These are phyloP conservation scores for Alternaria angustiovoidea DNA, from an alignment of 2,329 filamentous ascomycete genomes.

Conservation along the genomic window DNA sequence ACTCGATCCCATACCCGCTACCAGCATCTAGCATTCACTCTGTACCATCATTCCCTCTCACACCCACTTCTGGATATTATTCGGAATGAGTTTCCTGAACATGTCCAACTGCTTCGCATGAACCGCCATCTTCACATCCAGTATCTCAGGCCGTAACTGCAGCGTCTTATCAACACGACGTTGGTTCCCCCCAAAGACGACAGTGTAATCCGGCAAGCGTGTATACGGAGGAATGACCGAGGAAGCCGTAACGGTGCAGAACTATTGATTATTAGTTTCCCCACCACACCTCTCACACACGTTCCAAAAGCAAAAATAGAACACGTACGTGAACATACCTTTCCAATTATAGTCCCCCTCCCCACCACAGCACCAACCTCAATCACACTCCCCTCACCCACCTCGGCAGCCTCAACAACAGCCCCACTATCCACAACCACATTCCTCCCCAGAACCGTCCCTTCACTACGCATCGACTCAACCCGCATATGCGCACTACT, in stretches of 20 bases:
- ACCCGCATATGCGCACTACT: conserved; percentile 15
- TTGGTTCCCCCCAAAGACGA: conserved; percentile 53
- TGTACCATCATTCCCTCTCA: background rate
- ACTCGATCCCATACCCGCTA: no score
- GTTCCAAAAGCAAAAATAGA: conserved; percentile 6
- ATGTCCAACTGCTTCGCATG: conserved; percentile 49
- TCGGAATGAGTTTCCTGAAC: conserved; percentile 47
- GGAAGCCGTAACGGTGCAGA: conserved; percentile 55
- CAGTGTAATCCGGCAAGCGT: conserved; percentile 55
- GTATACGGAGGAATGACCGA: conserved; percentile 48
- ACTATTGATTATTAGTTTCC: conserved; percentile 33
- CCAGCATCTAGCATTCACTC: no score
- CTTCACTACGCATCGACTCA: conserved; percentile 34
- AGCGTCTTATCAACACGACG: conserved; percentile 53
- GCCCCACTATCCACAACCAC: conserved; percentile 57
- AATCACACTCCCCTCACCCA: conserved; percentile 49
- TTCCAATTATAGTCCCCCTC: conserved; percentile 50
- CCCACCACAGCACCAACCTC: conserved; percentile 47
- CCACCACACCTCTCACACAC: background rate
- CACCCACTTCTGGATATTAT: conserved; percentile 49
- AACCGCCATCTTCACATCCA: conserved; percentile 37
- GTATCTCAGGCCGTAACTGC: conserved; percentile 39
- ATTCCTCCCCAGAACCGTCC: conserved; percentile 51
- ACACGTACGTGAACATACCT: conserved; percentile 47
- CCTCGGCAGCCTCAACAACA: conserved; percentile 48